phyloP scores from a whole-genome alignment of 176 grass and related monocot genomes.

The Oryza officinalis region DNA sequence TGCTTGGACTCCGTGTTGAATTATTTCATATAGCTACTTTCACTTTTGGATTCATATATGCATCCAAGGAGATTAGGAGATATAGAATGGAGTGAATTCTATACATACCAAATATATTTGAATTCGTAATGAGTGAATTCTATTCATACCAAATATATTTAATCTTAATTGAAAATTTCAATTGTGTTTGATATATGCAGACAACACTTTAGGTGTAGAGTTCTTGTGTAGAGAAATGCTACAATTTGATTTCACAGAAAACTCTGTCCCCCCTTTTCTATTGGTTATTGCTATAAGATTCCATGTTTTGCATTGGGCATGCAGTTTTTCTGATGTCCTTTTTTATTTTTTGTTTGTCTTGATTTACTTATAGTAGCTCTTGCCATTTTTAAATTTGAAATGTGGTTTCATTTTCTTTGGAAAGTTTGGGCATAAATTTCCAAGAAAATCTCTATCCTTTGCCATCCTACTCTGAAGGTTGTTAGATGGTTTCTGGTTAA shows the following conservation, averaged over 20 bases:
- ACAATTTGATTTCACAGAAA: not conserved
- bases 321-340: not conserved
- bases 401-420: not conserved
- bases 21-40: not conserved
- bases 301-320: not conserved
- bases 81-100: not conserved
- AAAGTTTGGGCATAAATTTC: not conserved
- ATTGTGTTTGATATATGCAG: not conserved
- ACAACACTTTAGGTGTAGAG: not conserved
- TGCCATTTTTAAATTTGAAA: not conserved
- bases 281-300: not conserved
- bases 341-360: not conserved
- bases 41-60: not conserved
- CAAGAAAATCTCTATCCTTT: not conserved
- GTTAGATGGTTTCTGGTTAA: not conserved
- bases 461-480: not conserved
- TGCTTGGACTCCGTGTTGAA: not conserved
- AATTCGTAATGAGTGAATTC: not conserved
- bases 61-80: not conserved
- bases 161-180: not conserved
- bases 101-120: not conserved
- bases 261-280: not conserved
- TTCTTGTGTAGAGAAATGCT: not conserved
- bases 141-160: not conserved
- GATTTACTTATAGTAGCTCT: not conserved